phyloP scores from a whole-genome alignment of 257 asterid genomes.

The Asclepias syriaca region DNA sequence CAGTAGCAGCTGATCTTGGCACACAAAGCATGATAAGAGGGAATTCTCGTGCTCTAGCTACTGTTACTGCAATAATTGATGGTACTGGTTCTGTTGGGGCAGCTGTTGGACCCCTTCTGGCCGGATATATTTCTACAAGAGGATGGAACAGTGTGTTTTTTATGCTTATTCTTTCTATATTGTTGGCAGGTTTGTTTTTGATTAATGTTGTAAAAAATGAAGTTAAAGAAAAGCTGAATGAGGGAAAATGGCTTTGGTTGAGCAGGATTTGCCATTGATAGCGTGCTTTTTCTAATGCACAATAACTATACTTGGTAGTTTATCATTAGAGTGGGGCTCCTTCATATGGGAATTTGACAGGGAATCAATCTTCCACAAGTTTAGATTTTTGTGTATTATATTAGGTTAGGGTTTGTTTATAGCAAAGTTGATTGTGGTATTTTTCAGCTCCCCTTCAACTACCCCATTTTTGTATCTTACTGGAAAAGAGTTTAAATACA shows the following conservation, averaged over 20 bases:
- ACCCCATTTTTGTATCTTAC: background rate
- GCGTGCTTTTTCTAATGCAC: background rate
- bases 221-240: conserved; percentile 47
- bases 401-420: background rate
- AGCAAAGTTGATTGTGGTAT: conserved; percentile 6
- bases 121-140: conserved; percentile 82
- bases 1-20: conserved; percentile 96
- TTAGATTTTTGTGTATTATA: background rate
- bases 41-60: conserved; percentile 80
- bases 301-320: background rate
- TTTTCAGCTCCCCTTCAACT: conserved; percentile 4
- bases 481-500: background rate
- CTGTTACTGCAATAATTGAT: conserved; percentile 88
- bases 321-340: background rate
- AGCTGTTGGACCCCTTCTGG: conserved; percentile 88
- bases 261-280: conserved; percentile 13
- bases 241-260: conserved; percentile 78
- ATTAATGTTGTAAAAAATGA: conserved; percentile 58
- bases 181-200: conserved; percentile 50
- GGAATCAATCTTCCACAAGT: conserved; percentile 4
- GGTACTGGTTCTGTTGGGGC: conserved; percentile 98
- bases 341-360: background rate
- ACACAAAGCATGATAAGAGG: conserved; percentile 57
- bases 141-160: conserved; percentile 92
- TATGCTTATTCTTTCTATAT: conserved; percentile 62